A percentile compares a stretch with the other conserved stretches of the same genome.
phyloP scores from a whole-genome alignment of 495 filamentous ascomycete species.

The Aspergillus homomorphus region DNA sequence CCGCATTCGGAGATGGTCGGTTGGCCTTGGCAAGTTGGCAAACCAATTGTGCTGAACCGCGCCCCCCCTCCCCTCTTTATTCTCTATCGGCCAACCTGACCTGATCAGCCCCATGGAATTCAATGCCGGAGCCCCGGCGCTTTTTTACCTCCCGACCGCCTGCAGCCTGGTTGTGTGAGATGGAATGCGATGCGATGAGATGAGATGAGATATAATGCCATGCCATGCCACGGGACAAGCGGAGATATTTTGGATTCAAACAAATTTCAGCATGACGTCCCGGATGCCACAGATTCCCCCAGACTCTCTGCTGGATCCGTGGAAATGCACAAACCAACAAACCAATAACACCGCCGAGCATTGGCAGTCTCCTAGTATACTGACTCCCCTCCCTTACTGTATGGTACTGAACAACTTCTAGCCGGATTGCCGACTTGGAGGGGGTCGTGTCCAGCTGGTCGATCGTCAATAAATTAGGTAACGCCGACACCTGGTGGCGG shows the following conservation, averaged over 20 bases:
- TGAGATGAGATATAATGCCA: too few species aligned
- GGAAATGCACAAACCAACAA: neutral
- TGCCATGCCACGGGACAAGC: too few species aligned
- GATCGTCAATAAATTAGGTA: conserved; percentile 14
- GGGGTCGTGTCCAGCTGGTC: conserved; percentile 8
- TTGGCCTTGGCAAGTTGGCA: conserved; percentile 21
- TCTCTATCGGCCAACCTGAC: conserved; percentile 5
- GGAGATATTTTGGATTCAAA: neutral
- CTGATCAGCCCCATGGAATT: neutral
- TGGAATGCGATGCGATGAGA: too few species aligned
- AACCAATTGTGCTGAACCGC: too few species aligned
- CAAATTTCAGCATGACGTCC: neutral
- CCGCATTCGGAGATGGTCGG: conserved; percentile 24
- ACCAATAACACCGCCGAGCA: neutral
- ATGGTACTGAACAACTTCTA: neutral
- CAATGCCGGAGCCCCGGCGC: neutral
- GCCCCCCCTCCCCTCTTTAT: neutral
- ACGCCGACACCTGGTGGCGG: neutral
- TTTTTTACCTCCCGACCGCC: neutral
- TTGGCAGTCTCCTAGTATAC: too few species aligned
- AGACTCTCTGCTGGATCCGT: neutral
- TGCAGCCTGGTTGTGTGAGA: too few species aligned
- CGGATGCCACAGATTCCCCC: neutral
- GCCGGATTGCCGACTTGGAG: conserved; percentile 2
- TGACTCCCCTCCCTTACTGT: too few species aligned